Base-by-base conservation (phyloP, 352 stramenopile species). In the Pythium aristosporum region DNA sequence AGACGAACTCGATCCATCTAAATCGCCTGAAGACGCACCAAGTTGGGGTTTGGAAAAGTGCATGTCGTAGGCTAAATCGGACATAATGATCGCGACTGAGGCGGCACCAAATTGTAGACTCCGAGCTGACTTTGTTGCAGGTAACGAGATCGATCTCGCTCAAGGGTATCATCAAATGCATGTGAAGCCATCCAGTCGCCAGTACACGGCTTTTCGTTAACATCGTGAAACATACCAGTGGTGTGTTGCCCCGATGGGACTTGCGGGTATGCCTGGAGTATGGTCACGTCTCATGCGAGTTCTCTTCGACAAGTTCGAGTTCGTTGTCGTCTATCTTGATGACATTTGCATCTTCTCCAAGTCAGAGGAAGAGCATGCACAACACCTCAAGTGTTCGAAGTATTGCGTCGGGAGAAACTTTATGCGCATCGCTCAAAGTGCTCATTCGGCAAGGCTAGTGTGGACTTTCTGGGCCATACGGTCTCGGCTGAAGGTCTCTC, bases 201-300 rank as follows among this genome's bases (percentile, higher is more conserved):
- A 62, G n/a, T 80, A 79, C 32, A 75, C 71, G 28, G 67, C 73
- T 10, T 84, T 79, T 37, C 52, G 73, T 7, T 72, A 63, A 0
- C 28, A 69, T 39, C 59, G 54, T 1, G 69, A 80, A 51, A 78
- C 63, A 12, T 76, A 77, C 63, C 69, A 83, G 37, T 80, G 69
- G 69, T 77, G 57, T 61, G 70, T 79, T 10, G 70, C 69, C 15
- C 75, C 67, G n/a, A 77, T 84, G 67, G 68, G 73, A n/a, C 28
- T 84, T 16, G 48, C 47, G 20, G 73, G 73, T 42, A 84, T 81
- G 73, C 68, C 68, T 18, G 67, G 68, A 34, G 53, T 75, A 4
- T 84, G 65, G 73, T 73, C 71, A 16, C 70, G 73, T 15, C 50
- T 79, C 2, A 79, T 81, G 73, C 67, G 66, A 20, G 28, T 56